phyloP scores from a whole-genome alignment of 106 monocot genomes.

The Dioscorea zingiberensis region DNA sequence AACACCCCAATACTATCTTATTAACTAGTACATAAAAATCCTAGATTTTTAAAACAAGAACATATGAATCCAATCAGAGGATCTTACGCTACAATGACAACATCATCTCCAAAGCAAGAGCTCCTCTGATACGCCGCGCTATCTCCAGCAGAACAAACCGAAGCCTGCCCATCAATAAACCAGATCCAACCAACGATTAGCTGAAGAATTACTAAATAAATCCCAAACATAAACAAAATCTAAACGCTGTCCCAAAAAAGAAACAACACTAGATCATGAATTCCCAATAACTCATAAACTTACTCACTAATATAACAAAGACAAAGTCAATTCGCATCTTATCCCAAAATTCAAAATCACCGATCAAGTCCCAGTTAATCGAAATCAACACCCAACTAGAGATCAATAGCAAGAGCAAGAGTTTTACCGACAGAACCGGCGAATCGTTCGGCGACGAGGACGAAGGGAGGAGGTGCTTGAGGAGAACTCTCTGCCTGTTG shows the following conservation, averaged over 20 bases:
- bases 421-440: background rate
- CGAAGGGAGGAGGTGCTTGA: slow-evolving; percentile 11
- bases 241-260: too few species aligned
- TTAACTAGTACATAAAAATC: too few species aligned
- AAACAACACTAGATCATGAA: too few species aligned
- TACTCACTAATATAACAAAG: too few species aligned
- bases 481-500: slow-evolving; percentile 11
- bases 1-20: too few species aligned
- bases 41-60: too few species aligned
- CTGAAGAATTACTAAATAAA: background rate
- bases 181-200: background rate
- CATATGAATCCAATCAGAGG: background rate
- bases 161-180: slow-evolving; percentile 13
- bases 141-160: slow-evolving; percentile 42
- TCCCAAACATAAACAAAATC: too few species aligned
- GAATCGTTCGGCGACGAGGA: slow-evolving; percentile 3
- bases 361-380: too few species aligned
- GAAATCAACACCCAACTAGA: background rate
- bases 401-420: background rate
- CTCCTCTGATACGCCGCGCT: slow-evolving; percentile 36
- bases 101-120: slow-evolving; percentile 32
- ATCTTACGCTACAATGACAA: slow-evolving; percentile 51
- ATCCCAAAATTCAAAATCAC: too few species aligned
- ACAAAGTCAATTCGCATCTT: too few species aligned
- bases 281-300: too few species aligned